Conservation (phyloP, 208 protist species). For the Trypanosoma congolense region DNA sequence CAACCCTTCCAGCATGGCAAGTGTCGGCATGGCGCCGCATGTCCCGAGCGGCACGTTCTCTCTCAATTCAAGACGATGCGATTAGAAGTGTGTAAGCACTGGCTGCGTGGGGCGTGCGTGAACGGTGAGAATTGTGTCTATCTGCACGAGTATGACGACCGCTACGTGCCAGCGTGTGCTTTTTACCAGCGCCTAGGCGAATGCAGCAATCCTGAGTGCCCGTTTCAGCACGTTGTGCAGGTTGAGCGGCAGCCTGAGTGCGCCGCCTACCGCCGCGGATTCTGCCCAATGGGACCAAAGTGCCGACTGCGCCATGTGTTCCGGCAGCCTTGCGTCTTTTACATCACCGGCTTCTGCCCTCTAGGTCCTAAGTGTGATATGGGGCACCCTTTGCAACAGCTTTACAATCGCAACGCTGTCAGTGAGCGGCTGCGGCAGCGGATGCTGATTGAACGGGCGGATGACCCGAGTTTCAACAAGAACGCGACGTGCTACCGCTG, state of each 20-base stretch:
- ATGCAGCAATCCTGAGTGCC: conserved; percentile 96
- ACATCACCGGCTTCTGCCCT: conserved; percentile 94
- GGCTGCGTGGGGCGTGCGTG: conserved; percentile 94
- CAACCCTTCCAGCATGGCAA: conserved; percentile 93
- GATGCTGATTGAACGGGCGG: conserved; percentile 63
- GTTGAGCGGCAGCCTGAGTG: conserved; percentile 83
- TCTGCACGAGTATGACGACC: conserved; percentile 93
- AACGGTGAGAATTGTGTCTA: conserved; percentile 95
- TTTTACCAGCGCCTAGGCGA: conserved; percentile 94
- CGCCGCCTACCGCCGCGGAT: conserved; percentile 84
- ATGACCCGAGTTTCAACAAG: conserved; percentile 69
- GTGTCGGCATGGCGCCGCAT: conserved; percentile 90
- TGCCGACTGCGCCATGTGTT: conserved; percentile 88
- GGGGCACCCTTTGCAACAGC: conserved; percentile 87
- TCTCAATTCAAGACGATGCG: conserved; percentile 61
- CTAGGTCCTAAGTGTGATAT: conserved; percentile 91
- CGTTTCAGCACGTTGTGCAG: conserved; percentile 89
- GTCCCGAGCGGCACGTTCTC: conserved; percentile 91
- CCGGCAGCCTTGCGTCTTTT: conserved; percentile 87
- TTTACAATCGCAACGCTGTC: conserved; percentile 72
- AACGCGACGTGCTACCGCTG: conserved; percentile 81
- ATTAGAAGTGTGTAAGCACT: conserved; percentile 95
- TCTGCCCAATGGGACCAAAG: conserved; percentile 82
- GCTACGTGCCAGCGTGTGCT: conserved; percentile 93
- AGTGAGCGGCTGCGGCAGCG: conserved; percentile 52